phyloP scores from a whole-genome alignment of 208 protist species.

The Acanthamoeba lenticulata region DNA sequence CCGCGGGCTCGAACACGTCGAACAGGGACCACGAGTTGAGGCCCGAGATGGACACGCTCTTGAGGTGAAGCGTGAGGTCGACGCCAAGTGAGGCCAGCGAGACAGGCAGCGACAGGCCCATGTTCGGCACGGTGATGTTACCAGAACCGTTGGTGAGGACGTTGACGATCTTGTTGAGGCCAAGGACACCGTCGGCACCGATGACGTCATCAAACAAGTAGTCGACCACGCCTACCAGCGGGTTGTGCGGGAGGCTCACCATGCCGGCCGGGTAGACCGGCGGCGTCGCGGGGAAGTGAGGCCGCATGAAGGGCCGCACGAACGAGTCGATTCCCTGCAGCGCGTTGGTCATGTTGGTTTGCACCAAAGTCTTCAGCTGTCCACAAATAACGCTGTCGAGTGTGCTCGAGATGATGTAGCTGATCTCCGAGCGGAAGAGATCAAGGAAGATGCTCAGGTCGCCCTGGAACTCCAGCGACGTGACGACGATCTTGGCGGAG shows the following conservation, averaged over 20 bases:
- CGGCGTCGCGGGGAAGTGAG: background rate
- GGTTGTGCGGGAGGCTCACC: constrained; percentile 19
- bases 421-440: background rate
- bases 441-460: constrained; percentile 47
- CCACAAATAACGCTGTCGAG: constrained; percentile 10
- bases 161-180: constrained; percentile 73
- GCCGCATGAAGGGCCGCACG: constrained; percentile 12
- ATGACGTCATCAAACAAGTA: constrained; percentile 68
- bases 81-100: background rate
- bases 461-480: constrained; percentile 18
- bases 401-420: background rate
- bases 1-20: constrained; percentile 19
- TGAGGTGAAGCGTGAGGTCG: background rate
- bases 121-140: background rate
- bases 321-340: constrained; percentile 19
- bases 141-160: constrained; percentile 70
- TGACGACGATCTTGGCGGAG: background rate
- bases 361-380: background rate
- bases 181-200: constrained; percentile 47
- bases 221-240: constrained; percentile 23
- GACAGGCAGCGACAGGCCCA: constrained; percentile 18
- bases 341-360: constrained; percentile 44
- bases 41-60: constrained; percentile 13
- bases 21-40: constrained; percentile 65
- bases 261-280: background rate